Evolutionary conservation across 768 basidiomycete species (phyloP), one percentile per base, ranked within the genome.

Genomic region (Tricholoma terreum): DNA sequence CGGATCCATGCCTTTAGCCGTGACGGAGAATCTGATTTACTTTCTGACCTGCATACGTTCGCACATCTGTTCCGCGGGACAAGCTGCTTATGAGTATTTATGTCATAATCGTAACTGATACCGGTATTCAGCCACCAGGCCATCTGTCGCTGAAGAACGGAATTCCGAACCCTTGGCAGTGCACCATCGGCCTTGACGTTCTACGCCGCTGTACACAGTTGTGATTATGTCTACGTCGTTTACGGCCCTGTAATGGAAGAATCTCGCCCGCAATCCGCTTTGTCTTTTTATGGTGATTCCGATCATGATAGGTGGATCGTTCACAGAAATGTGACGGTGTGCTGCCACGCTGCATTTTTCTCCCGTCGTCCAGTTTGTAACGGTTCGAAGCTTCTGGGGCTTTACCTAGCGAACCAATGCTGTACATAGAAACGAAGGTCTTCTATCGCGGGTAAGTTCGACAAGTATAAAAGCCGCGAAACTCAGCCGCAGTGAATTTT

Each of bases 401-500:
- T 35, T 48, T 17, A 27, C 5, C 46, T 17, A 3, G 53, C 15
- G 42, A 55, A 8, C 53, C 30, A 36, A 19, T 22, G 21, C 45
- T 19, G 30, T 14, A 34, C 15, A 12, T 36, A 31, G 51, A 52
- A 35, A 30, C 14, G 43, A 52, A 52, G 33, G 43, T 34, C 58
- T 59, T 40, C 50, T 35, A 24, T 54, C 42, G 35, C 48, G 2
- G n/a, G 42, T 24, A 9, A 35, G 22, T 55, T 24, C 38, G 21
- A 48, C 38, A 30, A 58, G 53, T 42, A 21, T 54, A 51, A 58
- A 54, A 55, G 58, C 24, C 7, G 46, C 58, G 50, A 56, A 35
- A 55, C 15, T 17, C 27, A 53, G 33, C 35, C 27, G 51, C 14
- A 22, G 40, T 30, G 24, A 27, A 27, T 30, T 55, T 52, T 50